Evolutionary conservation across 257 asterid genomes (phyloP).

Genomic region (Striga asiatica): DNA sequence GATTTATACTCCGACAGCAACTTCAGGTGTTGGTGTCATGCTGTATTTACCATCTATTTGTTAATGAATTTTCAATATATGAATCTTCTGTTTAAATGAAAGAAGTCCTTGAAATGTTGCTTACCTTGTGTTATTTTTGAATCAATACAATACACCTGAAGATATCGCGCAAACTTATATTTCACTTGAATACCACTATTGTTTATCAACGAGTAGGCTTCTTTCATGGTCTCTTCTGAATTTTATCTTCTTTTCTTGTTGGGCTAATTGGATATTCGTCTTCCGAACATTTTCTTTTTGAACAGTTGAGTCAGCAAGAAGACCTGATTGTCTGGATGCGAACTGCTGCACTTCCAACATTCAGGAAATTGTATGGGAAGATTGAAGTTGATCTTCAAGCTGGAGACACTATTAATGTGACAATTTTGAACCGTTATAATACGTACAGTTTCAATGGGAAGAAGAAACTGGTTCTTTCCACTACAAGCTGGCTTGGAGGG

Average conservation of each 20-base stretch:
- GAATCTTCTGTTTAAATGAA: background rate
- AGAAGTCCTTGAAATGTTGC: background rate
- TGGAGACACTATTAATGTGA: conserved; percentile 45
- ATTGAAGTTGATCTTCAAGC: conserved; percentile 54
- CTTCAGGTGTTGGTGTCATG: background rate
- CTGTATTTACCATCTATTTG: background rate
- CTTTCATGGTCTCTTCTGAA: background rate
- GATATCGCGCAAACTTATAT: background rate
- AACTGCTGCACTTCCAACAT: conserved; percentile 91
- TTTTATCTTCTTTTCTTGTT: background rate
- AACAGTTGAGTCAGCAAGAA: conserved; percentile 70
- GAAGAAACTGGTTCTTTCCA: conserved; percentile 85
- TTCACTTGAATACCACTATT: background rate
- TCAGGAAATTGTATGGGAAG: conserved; percentile 70
- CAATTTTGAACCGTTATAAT: conserved; percentile 46
- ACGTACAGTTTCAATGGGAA: conserved; percentile 80
- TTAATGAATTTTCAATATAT: background rate
- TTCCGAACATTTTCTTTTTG: conserved; percentile 14
- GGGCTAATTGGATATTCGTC: conserved; percentile 2
- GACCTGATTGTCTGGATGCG: conserved; percentile 93
- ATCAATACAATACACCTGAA: no score
- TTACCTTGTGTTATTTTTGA: background rate
- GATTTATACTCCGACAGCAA: no score
- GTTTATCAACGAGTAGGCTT: background rate
- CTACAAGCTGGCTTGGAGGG: conserved; percentile 91